phyloP scores from a whole-genome alignment of 768 basidiomycete genomes.

The Tylopilus plumbeoviolaceoides region DNA sequence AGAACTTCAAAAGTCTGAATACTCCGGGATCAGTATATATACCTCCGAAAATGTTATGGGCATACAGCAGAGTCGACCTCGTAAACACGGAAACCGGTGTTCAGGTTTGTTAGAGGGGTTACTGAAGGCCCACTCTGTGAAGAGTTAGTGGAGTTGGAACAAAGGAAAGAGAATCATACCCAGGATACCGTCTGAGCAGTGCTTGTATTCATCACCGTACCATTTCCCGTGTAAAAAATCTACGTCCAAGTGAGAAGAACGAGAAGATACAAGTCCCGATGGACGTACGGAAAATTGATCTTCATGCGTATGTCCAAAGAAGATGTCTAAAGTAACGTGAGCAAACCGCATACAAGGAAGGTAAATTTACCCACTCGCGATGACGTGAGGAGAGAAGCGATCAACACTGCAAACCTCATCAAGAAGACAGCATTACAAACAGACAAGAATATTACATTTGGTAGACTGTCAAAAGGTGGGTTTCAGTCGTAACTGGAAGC shows the following conservation, averaged over 20 bases:
- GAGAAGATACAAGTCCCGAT: background rate
- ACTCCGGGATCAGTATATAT: constrained; percentile 1
- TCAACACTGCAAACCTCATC: constrained; percentile 47
- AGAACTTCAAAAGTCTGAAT: constrained; percentile 72
- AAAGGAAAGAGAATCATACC: constrained; percentile 30
- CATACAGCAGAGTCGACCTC: constrained; percentile 53
- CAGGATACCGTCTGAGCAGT: constrained; percentile 55
- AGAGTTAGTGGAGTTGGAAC: constrained; percentile 7
- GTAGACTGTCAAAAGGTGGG: constrained; percentile 33
- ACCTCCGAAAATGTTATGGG: background rate
- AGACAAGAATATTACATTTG: constrained; percentile 37
- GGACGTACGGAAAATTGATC: constrained; percentile 60
- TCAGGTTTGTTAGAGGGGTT: constrained; percentile 66
- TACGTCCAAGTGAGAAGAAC: constrained; percentile 20
- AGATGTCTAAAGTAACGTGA: constrained; percentile 47
- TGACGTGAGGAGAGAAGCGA: constrained; percentile 75
- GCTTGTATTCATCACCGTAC: constrained; percentile 49
- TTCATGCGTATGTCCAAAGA: constrained; percentile 76
- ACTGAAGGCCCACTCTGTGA: constrained; percentile 63
- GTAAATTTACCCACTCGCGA: constrained; percentile 52
- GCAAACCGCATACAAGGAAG: background rate
- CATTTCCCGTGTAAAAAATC: constrained; percentile 76
- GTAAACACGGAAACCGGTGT: constrained; percentile 61
- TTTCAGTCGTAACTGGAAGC: constrained; percentile 2
- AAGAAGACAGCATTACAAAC: background rate